Evolutionary conservation across 2,329 filamentous ascomycete species (phyloP).

Genomic region (Orbilia blumenaviensis): DNA sequence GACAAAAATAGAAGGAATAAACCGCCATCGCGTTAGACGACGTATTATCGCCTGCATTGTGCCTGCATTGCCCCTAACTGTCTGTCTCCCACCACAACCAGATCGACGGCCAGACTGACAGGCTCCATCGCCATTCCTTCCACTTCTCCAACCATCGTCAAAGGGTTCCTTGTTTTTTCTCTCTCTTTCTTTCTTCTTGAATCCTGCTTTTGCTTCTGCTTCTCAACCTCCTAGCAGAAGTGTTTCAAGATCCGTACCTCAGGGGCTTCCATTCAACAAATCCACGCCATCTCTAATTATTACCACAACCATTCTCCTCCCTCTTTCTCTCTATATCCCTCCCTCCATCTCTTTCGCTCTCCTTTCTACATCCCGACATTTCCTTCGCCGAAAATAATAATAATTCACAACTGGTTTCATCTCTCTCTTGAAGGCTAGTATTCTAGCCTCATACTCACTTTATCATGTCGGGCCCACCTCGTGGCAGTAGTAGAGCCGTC

Average conservation of each 20-base stretch:
- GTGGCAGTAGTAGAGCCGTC: conserved; percentile 22
- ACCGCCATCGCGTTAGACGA: conserved; percentile 44
- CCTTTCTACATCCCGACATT: not conserved
- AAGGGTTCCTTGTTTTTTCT: not conserved
- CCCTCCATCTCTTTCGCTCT: not conserved
- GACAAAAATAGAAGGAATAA: conserved; percentile 43
- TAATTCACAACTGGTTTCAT: not conserved
- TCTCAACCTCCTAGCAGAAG: not conserved
- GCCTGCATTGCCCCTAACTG: conserved; percentile 32
- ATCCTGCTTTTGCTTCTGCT: not conserved
- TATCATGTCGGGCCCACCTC: conserved; percentile 38
- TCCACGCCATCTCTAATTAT: conserved; percentile 17
- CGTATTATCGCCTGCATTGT: conserved; percentile 14
- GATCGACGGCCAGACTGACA: not conserved
- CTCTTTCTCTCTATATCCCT: not conserved
- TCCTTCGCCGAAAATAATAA: not conserved
- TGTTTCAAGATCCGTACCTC: conserved; percentile 50
- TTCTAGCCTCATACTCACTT: conserved; percentile 1
- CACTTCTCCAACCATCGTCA: no score
- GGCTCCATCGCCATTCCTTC: not conserved
- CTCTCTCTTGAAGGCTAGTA: conserved; percentile 22
- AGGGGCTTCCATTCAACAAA: conserved; percentile 26
- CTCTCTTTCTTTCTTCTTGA: not conserved
- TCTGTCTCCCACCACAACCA: not conserved
- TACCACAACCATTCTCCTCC: not conserved